A percentile compares a stretch with the other conserved stretches of the same genome.
phyloP scores from a whole-genome alignment of 345 rosid genomes.

The Eucalyptus shirleyi region DNA sequence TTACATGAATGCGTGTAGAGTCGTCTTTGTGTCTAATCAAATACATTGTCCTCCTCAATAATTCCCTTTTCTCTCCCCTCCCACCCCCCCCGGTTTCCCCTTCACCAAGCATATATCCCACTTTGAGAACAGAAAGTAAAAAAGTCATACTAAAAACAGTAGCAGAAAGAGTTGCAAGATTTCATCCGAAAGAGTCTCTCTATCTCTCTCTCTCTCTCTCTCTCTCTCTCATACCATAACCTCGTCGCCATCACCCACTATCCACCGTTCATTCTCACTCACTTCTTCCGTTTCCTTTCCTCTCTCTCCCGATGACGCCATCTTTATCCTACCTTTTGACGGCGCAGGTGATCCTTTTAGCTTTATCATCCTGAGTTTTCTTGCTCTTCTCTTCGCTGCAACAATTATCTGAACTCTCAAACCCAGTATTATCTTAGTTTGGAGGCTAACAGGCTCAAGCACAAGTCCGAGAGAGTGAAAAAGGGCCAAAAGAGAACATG shows the following conservation, averaged over 20 bases:
- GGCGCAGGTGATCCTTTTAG: background rate
- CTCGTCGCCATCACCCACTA: background rate
- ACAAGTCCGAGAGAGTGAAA: background rate
- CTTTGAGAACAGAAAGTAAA: too few relatives aligned
- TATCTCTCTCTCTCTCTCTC: too few relatives aligned
- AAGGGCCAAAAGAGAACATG: background rate
- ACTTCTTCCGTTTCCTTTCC: background rate
- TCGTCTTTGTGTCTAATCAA: too few relatives aligned
- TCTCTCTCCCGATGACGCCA: background rate
- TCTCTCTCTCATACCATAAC: background rate
- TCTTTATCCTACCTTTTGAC: background rate
- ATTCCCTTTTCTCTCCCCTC: too few relatives aligned
- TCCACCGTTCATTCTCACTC: background rate
- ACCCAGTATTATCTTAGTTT: background rate
- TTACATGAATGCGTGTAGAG: too few relatives aligned
- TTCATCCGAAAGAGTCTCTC: too few relatives aligned
- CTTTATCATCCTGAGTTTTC: background rate
- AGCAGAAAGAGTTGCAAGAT: too few relatives aligned
- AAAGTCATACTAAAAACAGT: too few relatives aligned
- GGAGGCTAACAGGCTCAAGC: background rate
- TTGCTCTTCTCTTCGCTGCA: background rate
- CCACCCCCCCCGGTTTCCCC: too few relatives aligned
- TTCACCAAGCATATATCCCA: too few relatives aligned
- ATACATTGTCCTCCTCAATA: too few relatives aligned
- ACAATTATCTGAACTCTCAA: background rate